Evolutionary conservation across 148 eudicot genomes (phyloP), one percentile per base, ranked within the genome.

Genomic region (Rhododendron henanense): DNA sequence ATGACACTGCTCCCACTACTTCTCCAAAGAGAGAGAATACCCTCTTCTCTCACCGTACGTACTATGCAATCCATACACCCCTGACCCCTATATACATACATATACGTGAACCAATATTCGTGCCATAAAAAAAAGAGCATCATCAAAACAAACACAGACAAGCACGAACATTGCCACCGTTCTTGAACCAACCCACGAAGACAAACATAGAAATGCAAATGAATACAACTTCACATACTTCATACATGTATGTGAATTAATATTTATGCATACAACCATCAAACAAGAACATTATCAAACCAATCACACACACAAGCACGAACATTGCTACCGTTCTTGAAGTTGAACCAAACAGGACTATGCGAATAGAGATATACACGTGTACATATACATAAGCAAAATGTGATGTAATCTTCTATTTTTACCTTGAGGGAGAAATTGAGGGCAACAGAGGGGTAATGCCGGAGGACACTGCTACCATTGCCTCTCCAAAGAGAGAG

Each of bases 381-480:
- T 74, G 44, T 14, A 33, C 8, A 35, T 8, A 33, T 74, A 6
- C 78, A 74, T 16, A 33, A 35, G 78, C 78, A 63, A 15, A 85
- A 28, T 19, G 53, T 14, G n/a, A 57, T 59, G 65, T 2, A 82
- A 53, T 45, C 3, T 63, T 55, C 59, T 55, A 7, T 63, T 63
- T 63, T 69, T 89, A 96, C 98, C 99, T 97, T 95, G 85, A 97
- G 95, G 14, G 99, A 95, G 90, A 97, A 97, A 90, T 97, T 97
- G 77, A 97, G 99, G 77, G 98, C 98, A 78, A 97, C 98, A 78
- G 99, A 97, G 73, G 99, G 99, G 89, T 97, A 97, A 90, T 95
- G 93, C 50, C 99, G 91, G 51, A 97, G 88, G 82, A 97, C 96
- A 89, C 99, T 93, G 85, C 93, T 95, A 1, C 95, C 98, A 92